Evolutionary conservation across 176 grass and related monocot species (phyloP), one percentile per base, ranked within the genome.

Genomic region (Hyparrhenia diplandra): DNA sequence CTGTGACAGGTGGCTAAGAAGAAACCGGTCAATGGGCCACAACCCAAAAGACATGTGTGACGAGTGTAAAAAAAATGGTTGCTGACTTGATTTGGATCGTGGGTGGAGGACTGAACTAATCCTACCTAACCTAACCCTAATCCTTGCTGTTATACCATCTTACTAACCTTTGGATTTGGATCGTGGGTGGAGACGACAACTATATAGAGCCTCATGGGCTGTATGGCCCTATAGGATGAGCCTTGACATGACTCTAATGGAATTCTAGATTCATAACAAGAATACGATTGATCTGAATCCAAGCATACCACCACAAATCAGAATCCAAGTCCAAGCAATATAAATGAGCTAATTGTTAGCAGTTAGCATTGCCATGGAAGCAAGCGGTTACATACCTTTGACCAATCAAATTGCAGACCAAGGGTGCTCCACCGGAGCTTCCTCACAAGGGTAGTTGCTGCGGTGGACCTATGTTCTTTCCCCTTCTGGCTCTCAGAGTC

Each of bases 361-460:
- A 74, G 23, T 61, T 28, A 61, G 23, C 23, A 71, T 7, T 29
- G 2, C 1, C 12, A 75, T 66, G 10, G 1, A 72, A 66, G 52
- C 25, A 68, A 75, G 60, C 18, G 4, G 35, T 5, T 39, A 72
- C 83, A 69, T 85, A 94, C 94, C 84, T 88, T 90, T 68, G 94
- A 97, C 94, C 94, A 97, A 84, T 94, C 91, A 73, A 97, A 97
- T 81, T 92, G 94, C 64, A 97, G 80, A 20, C 94, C 94, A 83
- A 97, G 87, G 46, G 94, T 97, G 69, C 94, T 94, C 87, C 92
- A 97, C 8, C 94, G 82, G n/a, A 97, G 92, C 62, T 97, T 97
- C 55, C 87, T 83, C 24, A 97, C 23, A 69, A 97, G 89, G 66
- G 64, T 70, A 81, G 74, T 83, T 73, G 94, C 94, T 64, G 67